These are phyloP conservation scores for Hibiscus trionum DNA, from an alignment of 345 rosid species.

Conservation along the genomic window DNA sequence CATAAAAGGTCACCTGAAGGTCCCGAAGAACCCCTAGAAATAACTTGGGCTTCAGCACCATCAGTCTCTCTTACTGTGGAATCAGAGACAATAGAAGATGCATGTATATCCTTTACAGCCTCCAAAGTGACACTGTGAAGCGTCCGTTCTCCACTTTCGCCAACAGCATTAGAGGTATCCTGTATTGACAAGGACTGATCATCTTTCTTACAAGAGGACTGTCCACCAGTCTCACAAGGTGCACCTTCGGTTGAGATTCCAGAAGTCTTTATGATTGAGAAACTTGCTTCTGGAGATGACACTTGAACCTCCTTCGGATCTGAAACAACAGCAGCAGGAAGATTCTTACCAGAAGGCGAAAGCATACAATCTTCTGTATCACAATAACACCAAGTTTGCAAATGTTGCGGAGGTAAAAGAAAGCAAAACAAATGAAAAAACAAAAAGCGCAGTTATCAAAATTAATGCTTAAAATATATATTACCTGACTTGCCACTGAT, in stretches of 20 bases:
- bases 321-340: constrained; percentile 16
- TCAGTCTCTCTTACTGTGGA: constrained; percentile 25
- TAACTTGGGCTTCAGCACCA: constrained; percentile 19
- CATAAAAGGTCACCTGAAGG: constrained; percentile 35
- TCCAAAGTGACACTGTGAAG: constrained; percentile 20
- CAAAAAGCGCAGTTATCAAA: not conserved
- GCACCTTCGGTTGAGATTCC: constrained; percentile 17
- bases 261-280: constrained; percentile 21
- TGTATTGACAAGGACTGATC: constrained; percentile 19
- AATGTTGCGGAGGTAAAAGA: not conserved
- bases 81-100: constrained; percentile 19
- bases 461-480: constrained; percentile 5
- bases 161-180: constrained; percentile 28
- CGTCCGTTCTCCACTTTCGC: constrained; percentile 19
- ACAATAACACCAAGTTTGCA: constrained; percentile 10
- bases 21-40: constrained; percentile 17
- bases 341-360: constrained; percentile 15
- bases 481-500: constrained; percentile 35
- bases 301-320: constrained; percentile 22
- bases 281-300: constrained; percentile 15
- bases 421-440: not conserved
- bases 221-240: constrained; percentile 21
- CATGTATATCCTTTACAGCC: constrained; percentile 21
- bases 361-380: constrained; percentile 11
- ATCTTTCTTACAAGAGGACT: constrained; percentile 10